Evolutionary conservation across 2,329 filamentous ascomycete genomes (phyloP).

Genomic region (Fusarium sp.): DNA sequence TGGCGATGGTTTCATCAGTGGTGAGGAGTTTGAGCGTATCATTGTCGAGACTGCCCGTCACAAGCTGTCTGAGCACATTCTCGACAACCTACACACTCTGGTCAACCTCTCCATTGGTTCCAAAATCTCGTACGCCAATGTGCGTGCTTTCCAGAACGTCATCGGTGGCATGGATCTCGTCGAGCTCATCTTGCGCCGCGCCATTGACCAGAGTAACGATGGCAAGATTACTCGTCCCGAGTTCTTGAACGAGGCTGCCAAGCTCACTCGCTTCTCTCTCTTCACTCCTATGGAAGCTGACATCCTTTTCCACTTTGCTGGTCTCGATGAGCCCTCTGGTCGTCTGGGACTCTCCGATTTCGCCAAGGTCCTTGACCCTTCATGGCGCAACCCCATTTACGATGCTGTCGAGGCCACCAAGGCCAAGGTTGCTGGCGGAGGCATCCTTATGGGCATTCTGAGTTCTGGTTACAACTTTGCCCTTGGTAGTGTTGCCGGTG

Average conservation of each 20-base stretch:
- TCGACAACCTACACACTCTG: constrained; percentile 89
- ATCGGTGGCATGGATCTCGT: constrained; percentile 98
- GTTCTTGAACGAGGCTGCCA: constrained; percentile 93
- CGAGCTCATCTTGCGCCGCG: constrained; percentile 90
- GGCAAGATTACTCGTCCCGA: constrained; percentile 94
- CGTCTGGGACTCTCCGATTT: constrained; percentile 86
- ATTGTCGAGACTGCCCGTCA: constrained; percentile 92
- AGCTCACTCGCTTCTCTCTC: constrained; percentile 90
- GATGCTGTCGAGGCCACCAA: constrained; percentile 62
- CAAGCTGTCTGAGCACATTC: constrained; percentile 96
- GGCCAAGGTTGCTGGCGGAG: constrained; percentile 40
- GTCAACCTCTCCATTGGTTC: constrained; percentile 93
- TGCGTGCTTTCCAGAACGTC: constrained; percentile 97
- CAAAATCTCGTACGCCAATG: constrained; percentile 98
- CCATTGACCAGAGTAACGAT: constrained; percentile 83
- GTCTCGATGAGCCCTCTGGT: constrained; percentile 88
- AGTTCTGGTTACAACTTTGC: constrained; percentile 89
- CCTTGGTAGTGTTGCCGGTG: constrained; percentile 89
- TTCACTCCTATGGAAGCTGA: constrained; percentile 99
- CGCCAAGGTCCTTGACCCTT: constrained; percentile 92
- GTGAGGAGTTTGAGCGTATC: constrained; percentile 96
- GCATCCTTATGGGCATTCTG: constrained; percentile 67
- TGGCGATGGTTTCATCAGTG: constrained; percentile 93
- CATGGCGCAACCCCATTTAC: constrained; percentile 78
- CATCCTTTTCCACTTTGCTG: constrained; percentile 98